Percentiles rank a stretch among this genome's conserved stretches.
These are phyloP conservation scores for Penicillium lividum DNA, from an alignment of 495 filamentous ascomycete species.

Conservation along the genomic window DNA sequence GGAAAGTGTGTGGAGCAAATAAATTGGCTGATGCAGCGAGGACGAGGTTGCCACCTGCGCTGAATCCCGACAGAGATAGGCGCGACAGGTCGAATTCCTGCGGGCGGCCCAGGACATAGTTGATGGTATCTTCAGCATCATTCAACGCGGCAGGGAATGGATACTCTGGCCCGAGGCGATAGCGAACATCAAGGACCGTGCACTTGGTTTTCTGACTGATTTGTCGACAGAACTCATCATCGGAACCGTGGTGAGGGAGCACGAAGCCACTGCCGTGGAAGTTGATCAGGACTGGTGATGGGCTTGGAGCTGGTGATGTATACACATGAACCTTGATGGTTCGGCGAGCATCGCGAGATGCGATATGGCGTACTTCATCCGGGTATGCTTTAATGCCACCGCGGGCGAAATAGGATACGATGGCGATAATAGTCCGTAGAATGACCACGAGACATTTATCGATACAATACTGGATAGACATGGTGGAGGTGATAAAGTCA, in stretches of 20 bases:
- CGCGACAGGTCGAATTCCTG: constrained; percentile 37
- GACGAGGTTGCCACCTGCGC: constrained; percentile 48
- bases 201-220: constrained; percentile 38
- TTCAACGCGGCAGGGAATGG: constrained; percentile 76
- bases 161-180: constrained; percentile 76
- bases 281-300: constrained; percentile 46
- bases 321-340: constrained; percentile 51
- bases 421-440: constrained; percentile 15
- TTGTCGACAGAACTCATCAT: constrained; percentile 44
- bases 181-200: constrained; percentile 58
- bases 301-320: constrained; percentile 21
- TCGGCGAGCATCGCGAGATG: constrained; percentile 43
- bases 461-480: constrained; percentile 26
- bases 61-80: constrained; percentile 48
- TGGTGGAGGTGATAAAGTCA: constrained; percentile 9
- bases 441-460: constrained; percentile 29
- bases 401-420: background rate
- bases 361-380: constrained; percentile 39
- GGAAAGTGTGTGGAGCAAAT: constrained; percentile 43
- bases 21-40: constrained; percentile 37
- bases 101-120: constrained; percentile 33
- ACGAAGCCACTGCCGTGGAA: constrained; percentile 48
- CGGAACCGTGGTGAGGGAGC: constrained; percentile 42
- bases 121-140: constrained; percentile 57
- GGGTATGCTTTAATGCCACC: constrained; percentile 17